These are phyloP conservation scores for Alternaria dauci DNA, from an alignment of 2,329 filamentous ascomycete species.

Conservation along the genomic window DNA sequence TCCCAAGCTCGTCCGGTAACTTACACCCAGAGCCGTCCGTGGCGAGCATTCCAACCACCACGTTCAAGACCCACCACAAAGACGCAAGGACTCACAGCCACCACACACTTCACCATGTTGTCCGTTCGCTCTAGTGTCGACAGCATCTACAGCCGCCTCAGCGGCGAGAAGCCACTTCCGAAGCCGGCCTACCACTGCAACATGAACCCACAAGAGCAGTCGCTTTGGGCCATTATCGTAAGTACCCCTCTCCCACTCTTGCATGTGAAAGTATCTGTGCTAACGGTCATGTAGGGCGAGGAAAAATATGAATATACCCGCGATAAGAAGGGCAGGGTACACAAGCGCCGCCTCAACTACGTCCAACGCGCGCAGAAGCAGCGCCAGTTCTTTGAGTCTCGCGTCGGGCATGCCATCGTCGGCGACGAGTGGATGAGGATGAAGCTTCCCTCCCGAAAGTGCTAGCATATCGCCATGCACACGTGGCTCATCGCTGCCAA, in stretches of 20 bases:
- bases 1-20: slow-evolving; percentile 12
- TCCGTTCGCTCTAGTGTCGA: slow-evolving; percentile 19
- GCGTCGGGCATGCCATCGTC: slow-evolving; percentile 29
- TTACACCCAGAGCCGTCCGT: slow-evolving; percentile 9
- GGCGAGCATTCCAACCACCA: slow-evolving; percentile 6
- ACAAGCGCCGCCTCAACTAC: slow-evolving; percentile 23
- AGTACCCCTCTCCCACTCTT: background rate
- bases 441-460: slow-evolving; percentile 20
- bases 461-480: slow-evolving; percentile 9
- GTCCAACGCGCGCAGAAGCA: slow-evolving; percentile 23
- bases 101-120: slow-evolving; percentile 21
- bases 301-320: slow-evolving; percentile 23
- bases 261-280: background rate
- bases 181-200: slow-evolving; percentile 29
- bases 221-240: slow-evolving; percentile 30
- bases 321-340: slow-evolving; percentile 22
- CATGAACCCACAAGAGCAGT: slow-evolving; percentile 34
- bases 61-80: slow-evolving; percentile 1
- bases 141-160: slow-evolving; percentile 22
- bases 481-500: background rate
- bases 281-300: slow-evolving; percentile 25
- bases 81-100: background rate
- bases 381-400: slow-evolving; percentile 29
- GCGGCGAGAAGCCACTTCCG: slow-evolving; percentile 28
- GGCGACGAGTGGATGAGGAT: slow-evolving; percentile 38